Percentiles rank a stretch among this genome's conserved stretches.
Conservation (phyloP, 768 basidiomycete species). For the Podaxis sp. region DNA sequence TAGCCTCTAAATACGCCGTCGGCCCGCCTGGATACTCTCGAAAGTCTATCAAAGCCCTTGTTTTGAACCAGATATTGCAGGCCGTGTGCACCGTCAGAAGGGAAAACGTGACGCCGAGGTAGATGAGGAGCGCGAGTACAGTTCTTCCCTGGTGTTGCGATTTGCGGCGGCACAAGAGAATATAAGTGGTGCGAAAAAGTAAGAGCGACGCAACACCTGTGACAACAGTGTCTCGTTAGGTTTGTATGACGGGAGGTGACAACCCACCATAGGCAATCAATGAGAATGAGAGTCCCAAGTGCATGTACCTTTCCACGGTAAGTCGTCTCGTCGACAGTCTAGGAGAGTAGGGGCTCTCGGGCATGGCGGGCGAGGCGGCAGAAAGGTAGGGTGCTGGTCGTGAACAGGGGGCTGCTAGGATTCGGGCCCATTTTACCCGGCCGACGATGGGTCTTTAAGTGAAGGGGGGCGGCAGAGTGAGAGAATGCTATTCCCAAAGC, state of each 20-base stretch:
- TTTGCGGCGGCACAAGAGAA: background rate
- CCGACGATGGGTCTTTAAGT: background rate
- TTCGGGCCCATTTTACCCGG: background rate
- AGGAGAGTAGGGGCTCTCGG: too few relatives aligned
- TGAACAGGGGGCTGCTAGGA: background rate
- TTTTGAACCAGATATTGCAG: background rate
- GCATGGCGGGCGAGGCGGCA: background rate
- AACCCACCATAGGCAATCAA: background rate
- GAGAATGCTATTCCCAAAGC: too few relatives aligned
- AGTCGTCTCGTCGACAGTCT: too few relatives aligned
- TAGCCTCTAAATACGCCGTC: background rate
- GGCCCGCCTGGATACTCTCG: background rate
- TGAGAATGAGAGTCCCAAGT: background rate
- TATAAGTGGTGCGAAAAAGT: background rate
- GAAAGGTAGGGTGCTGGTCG: background rate
- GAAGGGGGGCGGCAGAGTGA: background rate
- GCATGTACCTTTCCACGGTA: background rate
- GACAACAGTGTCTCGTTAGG: background rate
- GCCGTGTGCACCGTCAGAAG: background rate
- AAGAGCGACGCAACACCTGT: background rate
- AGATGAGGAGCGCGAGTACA: background rate
- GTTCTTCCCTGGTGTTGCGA: background rate
- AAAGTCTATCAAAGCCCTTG: background rate
- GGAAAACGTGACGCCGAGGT: background rate
- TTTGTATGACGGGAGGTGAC: background rate